These are phyloP conservation scores for Hypoxylon fragiforme DNA, from an alignment of 495 filamentous ascomycete genomes.

Conservation along the genomic window DNA sequence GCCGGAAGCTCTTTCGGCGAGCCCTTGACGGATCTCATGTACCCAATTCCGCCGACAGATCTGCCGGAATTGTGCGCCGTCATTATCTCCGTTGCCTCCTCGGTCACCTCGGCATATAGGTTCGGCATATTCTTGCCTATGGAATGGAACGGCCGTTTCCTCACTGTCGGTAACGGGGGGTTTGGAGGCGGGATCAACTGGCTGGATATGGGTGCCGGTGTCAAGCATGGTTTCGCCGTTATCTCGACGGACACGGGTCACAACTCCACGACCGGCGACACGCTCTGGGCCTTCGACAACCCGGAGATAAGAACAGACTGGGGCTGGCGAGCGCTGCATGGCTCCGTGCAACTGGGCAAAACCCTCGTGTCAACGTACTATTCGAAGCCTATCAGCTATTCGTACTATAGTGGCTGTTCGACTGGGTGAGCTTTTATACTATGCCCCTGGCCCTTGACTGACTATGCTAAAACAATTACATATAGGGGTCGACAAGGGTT, in stretches of 20 bases:
- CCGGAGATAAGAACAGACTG: slow-evolving; percentile 46
- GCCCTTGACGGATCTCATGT: slow-evolving; percentile 42
- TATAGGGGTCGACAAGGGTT: slow-evolving; percentile 62
- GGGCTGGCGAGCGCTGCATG: slow-evolving; percentile 56
- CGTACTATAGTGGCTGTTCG: slow-evolving; percentile 62
- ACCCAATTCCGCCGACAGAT: slow-evolving; percentile 48
- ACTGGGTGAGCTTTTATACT: too few species aligned
- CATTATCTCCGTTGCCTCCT: slow-evolving; percentile 50
- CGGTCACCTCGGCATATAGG: slow-evolving; percentile 46
- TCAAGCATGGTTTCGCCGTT: slow-evolving; percentile 53
- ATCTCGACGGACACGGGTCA: slow-evolving; percentile 63
- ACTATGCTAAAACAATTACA: too few species aligned
- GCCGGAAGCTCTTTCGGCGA: slow-evolving; percentile 44
- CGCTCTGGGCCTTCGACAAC: slow-evolving; percentile 51
- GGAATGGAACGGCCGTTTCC: slow-evolving; percentile 54
- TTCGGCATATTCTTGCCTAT: slow-evolving; percentile 57
- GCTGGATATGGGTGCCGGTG: slow-evolving; percentile 54
- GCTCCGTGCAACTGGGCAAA: slow-evolving; percentile 46
- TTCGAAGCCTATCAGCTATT: slow-evolving; percentile 41
- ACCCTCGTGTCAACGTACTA: slow-evolving; percentile 47
- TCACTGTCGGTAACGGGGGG: slow-evolving; percentile 55
- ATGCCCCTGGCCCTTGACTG: too few species aligned
- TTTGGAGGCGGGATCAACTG: slow-evolving; percentile 59
- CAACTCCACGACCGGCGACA: slow-evolving; percentile 42
- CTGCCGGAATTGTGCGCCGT: slow-evolving; percentile 56